Base-by-base conservation (phyloP, 2,329 filamentous ascomycete genomes). In the Exophiala mesophila region DNA sequence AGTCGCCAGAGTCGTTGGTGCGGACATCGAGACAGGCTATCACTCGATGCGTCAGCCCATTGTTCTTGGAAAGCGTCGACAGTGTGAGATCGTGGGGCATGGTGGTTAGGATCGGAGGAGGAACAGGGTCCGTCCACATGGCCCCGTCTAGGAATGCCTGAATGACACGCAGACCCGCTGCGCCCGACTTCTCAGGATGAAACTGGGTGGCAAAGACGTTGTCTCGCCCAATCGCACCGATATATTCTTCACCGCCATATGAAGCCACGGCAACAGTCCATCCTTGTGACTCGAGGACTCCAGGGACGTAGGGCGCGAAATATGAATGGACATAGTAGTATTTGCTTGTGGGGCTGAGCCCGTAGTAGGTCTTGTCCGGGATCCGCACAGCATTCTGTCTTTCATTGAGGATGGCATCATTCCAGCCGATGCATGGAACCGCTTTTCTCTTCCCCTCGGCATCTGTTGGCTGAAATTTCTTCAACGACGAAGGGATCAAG, bases 261-360 rank as follows among this genome's bases (percentile, higher is more conserved):
- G 77, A 81, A 13, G 83, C 89, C 2, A 86, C 94, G 1, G 92
- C 92, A n/a, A 97, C 84, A 6, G 80, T 79, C 90, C 92, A 98
- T 18, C 90, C 92, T 23, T 84, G 76, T 41, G 72, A 72, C 65
- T 96, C 88, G 9, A 96, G 73, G 52, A 83, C 74, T 24, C 84
- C 86, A 33, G 76, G 66, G 39, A 68, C 67, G 63, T 96, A 95
- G 3, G 83, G 83, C 18, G 80, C 82, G 44, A 88, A 89, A 67
- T 92, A 98, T 2, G 88, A 89, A 72, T 98, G 92, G 43, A 98
- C 90, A 61, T 98, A 98, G 70, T 98, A 98, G 72, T 98, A 98
- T 66, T 97, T 98, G 60, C 86, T 94, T 39, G 76, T 74, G 1
- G 86, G 82, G 19, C 77, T 72, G 40, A 98, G 68, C 44, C 85